phyloP scores from a whole-genome alignment of 2,329 filamentous ascomycete species.

The Diaporthe nobilis region DNA sequence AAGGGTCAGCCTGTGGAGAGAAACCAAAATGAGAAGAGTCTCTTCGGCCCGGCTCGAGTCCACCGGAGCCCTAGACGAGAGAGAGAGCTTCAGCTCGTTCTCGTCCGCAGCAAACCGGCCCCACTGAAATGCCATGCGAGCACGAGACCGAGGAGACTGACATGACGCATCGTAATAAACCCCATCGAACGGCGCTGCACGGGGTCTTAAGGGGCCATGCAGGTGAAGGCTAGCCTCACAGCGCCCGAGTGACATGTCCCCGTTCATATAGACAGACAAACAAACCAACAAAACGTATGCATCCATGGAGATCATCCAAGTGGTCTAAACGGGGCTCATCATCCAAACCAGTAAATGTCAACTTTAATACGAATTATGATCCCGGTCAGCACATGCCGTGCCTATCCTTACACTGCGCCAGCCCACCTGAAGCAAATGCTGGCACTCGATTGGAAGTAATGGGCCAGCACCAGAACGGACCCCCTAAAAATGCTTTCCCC shows the following conservation, averaged over 20 bases:
- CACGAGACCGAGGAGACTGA: not conserved
- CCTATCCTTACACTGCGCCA: constrained; percentile 25
- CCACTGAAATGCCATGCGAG: not conserved
- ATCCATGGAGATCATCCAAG: constrained; percentile 11
- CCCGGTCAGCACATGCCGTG: constrained; percentile 10
- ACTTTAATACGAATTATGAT: constrained; percentile 26
- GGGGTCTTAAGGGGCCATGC: not conserved
- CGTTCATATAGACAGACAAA: not conserved
- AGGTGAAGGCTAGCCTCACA: not conserved
- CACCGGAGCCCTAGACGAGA: not conserved
- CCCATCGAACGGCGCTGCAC: no score
- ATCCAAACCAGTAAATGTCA: constrained; percentile 17
- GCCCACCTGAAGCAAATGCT: constrained; percentile 24
- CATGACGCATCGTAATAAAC: not conserved
- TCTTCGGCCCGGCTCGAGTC: not conserved
- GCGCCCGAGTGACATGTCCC: not conserved
- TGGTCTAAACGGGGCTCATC: not conserved
- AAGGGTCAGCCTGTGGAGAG: not conserved
- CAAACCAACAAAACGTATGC: not conserved
- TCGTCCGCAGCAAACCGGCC: no score
- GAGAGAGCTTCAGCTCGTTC: not conserved
- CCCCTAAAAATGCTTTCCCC: not conserved
- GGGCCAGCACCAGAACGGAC: constrained; percentile 12
- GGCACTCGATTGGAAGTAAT: constrained; percentile 13
- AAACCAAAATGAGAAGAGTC: not conserved